These are phyloP conservation scores for Phytopythium mirpurense DNA, from an alignment of 352 stramenopile species.

Conservation along the genomic window DNA sequence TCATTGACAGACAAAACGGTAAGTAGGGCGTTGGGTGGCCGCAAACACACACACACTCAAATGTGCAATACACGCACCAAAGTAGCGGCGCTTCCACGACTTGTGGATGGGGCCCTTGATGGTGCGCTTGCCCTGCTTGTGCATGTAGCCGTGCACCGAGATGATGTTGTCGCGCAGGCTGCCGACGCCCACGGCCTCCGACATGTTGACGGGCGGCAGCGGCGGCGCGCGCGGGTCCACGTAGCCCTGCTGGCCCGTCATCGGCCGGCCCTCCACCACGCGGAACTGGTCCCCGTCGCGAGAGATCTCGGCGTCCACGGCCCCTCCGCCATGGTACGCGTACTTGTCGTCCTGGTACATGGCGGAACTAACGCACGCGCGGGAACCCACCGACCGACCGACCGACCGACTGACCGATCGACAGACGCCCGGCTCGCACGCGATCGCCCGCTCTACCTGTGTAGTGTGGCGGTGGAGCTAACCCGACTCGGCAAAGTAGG, in stretches of 20 bases:
- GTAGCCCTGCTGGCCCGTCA: conserved; percentile 43
- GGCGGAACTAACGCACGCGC: conserved; percentile 2
- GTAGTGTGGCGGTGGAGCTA: too few species aligned
- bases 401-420: too few species aligned
- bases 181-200: conserved; percentile 50
- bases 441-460: background rate
- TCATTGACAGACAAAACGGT: too few species aligned
- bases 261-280: conserved; percentile 42
- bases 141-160: conserved; percentile 84
- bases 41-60: too few species aligned
- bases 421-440: too few species aligned
- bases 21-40: too few species aligned
- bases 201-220: conserved; percentile 68
- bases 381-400: too few species aligned
- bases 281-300: conserved; percentile 37
- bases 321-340: conserved; percentile 38
- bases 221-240: conserved; percentile 58
- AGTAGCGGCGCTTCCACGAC: conserved; percentile 84
- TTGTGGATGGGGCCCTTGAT: conserved; percentile 88
- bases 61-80: conserved; percentile 25
- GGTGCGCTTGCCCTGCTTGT: conserved; percentile 86
- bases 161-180: conserved; percentile 80
- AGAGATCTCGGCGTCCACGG: conserved; percentile 42
- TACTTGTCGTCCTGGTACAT: conserved; percentile 60
- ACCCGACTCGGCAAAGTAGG: background rate